phyloP scores from a whole-genome alignment of 345 rosid species.

The Hibiscus trionum region DNA sequence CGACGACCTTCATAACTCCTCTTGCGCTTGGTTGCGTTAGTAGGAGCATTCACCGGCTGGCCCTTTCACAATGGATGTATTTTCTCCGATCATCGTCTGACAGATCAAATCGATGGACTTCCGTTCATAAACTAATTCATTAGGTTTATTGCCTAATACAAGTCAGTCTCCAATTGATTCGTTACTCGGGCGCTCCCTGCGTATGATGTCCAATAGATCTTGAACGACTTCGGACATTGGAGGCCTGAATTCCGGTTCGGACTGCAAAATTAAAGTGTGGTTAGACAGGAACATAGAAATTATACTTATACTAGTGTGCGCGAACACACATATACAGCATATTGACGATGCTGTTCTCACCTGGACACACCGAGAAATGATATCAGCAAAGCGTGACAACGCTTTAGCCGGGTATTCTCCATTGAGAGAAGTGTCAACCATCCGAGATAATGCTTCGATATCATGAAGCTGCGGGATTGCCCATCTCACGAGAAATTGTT shows the following conservation, averaged over 20 bases:
- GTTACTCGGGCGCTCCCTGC: slow-evolving; percentile 56
- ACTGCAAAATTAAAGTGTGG: slow-evolving; percentile 31
- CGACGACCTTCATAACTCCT: neutral
- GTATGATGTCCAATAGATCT: slow-evolving; percentile 73
- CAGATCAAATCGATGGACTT: neutral
- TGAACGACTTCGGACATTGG: slow-evolving; percentile 93
- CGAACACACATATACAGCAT: neutral
- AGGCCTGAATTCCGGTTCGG: slow-evolving; percentile 79
- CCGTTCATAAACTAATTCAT: neutral
- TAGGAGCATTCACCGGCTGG: neutral
- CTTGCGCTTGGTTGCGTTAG: neutral
- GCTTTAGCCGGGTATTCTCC: slow-evolving; percentile 83
- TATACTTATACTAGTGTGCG: neutral
- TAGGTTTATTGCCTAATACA: neutral
- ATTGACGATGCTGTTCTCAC: slow-evolving; percentile 28
- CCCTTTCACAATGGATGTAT: neutral
- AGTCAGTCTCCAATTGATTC: slow-evolving; percentile 45
- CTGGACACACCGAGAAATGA: slow-evolving; percentile 91
- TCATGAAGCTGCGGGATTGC: slow-evolving; percentile 94
- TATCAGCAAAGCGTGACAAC: slow-evolving; percentile 84
- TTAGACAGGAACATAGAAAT: neutral
- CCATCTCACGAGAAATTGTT: slow-evolving; percentile 94
- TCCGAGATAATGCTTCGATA: slow-evolving; percentile 79
- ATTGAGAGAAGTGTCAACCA: slow-evolving; percentile 88
- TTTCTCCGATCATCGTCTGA: neutral